Conservation (phyloP, 768 basidiomycete species). For the Chlorophyllum brunneum region DNA sequence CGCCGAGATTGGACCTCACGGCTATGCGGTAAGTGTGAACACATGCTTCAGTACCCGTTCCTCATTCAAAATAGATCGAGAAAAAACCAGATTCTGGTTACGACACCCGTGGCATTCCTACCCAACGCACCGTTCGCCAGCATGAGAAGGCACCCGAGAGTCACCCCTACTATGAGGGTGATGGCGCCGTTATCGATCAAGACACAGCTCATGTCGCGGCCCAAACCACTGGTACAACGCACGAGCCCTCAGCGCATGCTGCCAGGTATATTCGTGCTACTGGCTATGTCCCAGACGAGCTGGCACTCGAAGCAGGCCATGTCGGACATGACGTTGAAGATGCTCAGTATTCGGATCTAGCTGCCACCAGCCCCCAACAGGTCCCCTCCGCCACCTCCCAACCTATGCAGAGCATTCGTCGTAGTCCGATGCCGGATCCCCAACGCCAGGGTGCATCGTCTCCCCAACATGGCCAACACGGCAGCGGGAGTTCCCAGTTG, state of each 20-base stretch:
- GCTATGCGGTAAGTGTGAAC: slow-evolving; percentile 1
- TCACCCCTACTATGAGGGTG: slow-evolving; percentile 1
- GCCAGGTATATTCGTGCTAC: background rate
- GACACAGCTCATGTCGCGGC: background rate
- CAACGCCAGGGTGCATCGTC: too few relatives aligned
- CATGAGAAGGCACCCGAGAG: too few relatives aligned
- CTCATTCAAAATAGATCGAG: too few relatives aligned
- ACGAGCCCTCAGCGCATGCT: background rate
- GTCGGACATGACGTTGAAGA: background rate
- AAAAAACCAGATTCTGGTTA: too few relatives aligned
- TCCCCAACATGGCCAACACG: too few relatives aligned
- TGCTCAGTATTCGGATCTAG: background rate
- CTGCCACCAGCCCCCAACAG: background rate
- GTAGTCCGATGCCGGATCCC: too few relatives aligned
- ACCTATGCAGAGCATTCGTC: background rate
- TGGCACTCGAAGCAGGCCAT: background rate
- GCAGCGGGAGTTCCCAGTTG: too few relatives aligned
- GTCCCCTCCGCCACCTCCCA: background rate
- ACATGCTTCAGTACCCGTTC: background rate
- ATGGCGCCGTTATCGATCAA: slow-evolving; percentile 9
- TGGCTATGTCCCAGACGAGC: slow-evolving; percentile 1
- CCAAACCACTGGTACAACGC: background rate
- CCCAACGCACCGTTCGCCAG: too few relatives aligned
- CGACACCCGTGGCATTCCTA: too few relatives aligned
- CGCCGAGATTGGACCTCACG: slow-evolving; percentile 4